Evolutionary conservation across 1,284 basidiomycete genomes (phyloP), one percentile per base, ranked within the genome.

Genomic region (Sanghuangporus weigelae): DNA sequence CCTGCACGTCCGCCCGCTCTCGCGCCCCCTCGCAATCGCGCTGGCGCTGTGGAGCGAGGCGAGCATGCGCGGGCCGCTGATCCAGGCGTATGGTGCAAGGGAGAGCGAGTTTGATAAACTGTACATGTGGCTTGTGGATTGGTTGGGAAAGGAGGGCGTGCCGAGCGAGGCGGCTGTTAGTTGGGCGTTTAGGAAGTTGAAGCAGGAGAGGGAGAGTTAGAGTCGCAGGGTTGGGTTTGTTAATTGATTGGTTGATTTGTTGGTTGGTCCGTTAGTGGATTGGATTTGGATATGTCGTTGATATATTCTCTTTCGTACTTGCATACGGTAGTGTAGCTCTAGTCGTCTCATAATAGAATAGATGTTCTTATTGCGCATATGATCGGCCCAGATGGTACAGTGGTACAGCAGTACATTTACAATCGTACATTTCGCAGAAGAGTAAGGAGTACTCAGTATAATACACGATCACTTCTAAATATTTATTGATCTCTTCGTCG

Each of bases 21-120:
- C 71, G 26, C 73, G 77, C 51, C 89, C 88, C 6, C 73, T 95
- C 11, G 81, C 84, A 0, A 72, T 84, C 0, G 85, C 87, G 23
- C 71, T 95, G 60, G 83, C 87, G 57, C 82, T 87, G 65, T 89
- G 90, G 79, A 81, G 79, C 19, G 90, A 95, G 70, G 83, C 87
- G 3, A 84, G 84, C 66, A 76, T 85, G 51, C 79, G 83, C 55
- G 80, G 84, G 19, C 82, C 84, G 60, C 70, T 87, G 67, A 74
- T 90, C 21, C 83, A 83, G 71, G 71, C 73, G 57, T 68, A 73
- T 39, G 75, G 70, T 2, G 31, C n/a, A 1, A 4, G 68, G 68
- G 73, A 69, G 74, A 77, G 70, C 70, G 75, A 86, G 74, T 84
- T 85, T 71, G 69, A 73, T 51, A 74, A 75, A 66, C 69, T 93